Conservation (phyloP, 164 flowering plant genomes). For the Magnolia changhungtana region DNA sequence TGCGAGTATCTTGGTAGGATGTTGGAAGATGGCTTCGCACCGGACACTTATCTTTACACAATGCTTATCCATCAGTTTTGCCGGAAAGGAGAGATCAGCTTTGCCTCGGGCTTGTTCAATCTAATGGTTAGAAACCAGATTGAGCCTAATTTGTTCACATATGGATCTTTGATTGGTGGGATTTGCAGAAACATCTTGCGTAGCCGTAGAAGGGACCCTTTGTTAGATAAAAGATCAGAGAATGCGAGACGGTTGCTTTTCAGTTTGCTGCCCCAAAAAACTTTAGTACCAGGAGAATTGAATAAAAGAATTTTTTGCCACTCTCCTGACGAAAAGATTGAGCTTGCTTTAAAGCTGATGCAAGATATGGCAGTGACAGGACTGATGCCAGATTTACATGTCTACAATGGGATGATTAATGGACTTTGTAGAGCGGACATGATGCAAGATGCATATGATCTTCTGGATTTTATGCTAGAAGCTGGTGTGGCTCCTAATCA, state of each 20-base stretch:
- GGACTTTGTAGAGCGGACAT: slow-evolving; percentile 36
- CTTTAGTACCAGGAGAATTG: slow-evolving; percentile 12
- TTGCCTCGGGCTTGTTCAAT: slow-evolving; percentile 40
- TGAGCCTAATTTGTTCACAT: slow-evolving; percentile 31
- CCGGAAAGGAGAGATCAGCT: slow-evolving; percentile 48
- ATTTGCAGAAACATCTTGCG: slow-evolving; percentile 34
- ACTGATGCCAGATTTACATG: slow-evolving; percentile 39
- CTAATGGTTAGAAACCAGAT: slow-evolving; percentile 47
- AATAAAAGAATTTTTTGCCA: slow-evolving; percentile 5
- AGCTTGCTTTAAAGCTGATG: slow-evolving; percentile 29
- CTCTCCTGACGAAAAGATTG: slow-evolving; percentile 28
- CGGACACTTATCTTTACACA: slow-evolving; percentile 51
- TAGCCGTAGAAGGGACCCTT: slow-evolving; percentile 15
- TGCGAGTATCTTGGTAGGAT: slow-evolving; percentile 47
- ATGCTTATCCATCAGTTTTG: slow-evolving; percentile 50
- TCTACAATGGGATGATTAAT: slow-evolving; percentile 43
- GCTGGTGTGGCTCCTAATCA: slow-evolving; percentile 48
- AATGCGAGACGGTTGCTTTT: slow-evolving; percentile 33
- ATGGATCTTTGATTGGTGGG: slow-evolving; percentile 46
- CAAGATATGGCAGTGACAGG: slow-evolving; percentile 16
- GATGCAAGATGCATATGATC: slow-evolving; percentile 45
- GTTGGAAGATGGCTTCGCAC: slow-evolving; percentile 50
- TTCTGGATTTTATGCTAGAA: slow-evolving; percentile 36
- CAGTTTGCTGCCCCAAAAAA: slow-evolving; percentile 28
- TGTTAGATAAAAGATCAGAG: slow-evolving; percentile 12